Conservation (phyloP, 192 early-diverging fungal genomes). For the Entomortierella chlamydospora region DNA sequence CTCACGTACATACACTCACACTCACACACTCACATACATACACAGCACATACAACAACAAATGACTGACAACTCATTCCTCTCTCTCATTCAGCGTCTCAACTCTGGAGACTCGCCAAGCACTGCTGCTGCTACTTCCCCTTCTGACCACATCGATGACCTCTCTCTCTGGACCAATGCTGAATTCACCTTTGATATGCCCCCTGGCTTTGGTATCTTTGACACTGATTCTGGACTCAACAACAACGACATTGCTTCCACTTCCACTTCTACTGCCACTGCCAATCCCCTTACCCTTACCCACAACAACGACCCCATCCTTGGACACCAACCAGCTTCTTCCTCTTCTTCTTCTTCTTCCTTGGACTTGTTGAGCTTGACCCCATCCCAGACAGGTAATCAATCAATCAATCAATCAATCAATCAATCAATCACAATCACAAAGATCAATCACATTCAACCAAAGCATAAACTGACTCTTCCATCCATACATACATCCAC, state of each 20-base stretch:
- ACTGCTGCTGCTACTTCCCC: conserved; percentile 61
- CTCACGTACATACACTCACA: background rate
- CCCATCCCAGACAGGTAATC: background rate
- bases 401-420: background rate
- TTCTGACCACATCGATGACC: conserved; percentile 72
- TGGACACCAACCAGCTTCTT: background rate
- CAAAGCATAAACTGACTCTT: no score
- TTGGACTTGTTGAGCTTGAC: conserved; percentile 16
- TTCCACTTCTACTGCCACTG: background rate
- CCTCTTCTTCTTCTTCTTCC: conserved; percentile 1
- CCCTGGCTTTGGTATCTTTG: conserved; percentile 62
- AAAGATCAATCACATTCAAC: background rate
- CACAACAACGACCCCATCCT: conserved; percentile 8
- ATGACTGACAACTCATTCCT: conserved; percentile 43
- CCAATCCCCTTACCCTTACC: no score
- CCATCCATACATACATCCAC: no score
- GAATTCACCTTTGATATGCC: conserved; percentile 76
- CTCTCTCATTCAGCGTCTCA: conserved; percentile 47
- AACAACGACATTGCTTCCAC: conserved; percentile 9
- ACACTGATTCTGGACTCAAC: conserved; percentile 49
- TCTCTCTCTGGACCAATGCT: conserved; percentile 74
- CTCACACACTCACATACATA: background rate
- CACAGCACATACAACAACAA: background rate
- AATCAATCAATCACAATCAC: background rate
- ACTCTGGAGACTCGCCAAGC: conserved; percentile 61